Base-by-base conservation (phyloP, 1,284 basidiomycete genomes). In the Moesziomyces globuligerus region DNA sequence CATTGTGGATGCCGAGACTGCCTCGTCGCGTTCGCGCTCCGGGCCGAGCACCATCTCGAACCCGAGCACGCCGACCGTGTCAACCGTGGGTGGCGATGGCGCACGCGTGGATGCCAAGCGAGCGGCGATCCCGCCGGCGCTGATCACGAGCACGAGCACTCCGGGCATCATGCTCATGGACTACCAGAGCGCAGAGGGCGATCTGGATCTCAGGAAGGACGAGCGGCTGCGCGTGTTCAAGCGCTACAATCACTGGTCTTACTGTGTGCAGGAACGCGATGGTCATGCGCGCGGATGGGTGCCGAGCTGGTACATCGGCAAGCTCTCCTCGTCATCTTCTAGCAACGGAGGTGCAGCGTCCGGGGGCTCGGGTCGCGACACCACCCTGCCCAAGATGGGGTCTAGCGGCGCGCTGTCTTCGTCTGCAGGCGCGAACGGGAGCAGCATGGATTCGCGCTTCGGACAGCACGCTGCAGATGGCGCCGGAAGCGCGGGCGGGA, bases 241-340 rank as follows among this genome's bases (percentile, higher is more conserved):
- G 86, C 88, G 80, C 11, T 98, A 97, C 83, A 96, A 96, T 74
- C 92, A 95, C 85, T 96, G 94, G 93, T 93, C 90, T 83, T 94
- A 93, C 83, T 79, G 78, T 44, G 79, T 83, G 11, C 75, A 76
- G 46, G 81, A 83, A 45, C 55, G 72, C 1, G 67, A 65, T n/a
- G 53, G 47, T 7, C 70, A 78, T 40, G 56, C 72, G 10, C 47
- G 81, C 13, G 81, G 78, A 0, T 83, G 81, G 81, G 60, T 82
- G 9, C 81, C 81, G 0, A 74, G 67, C 21, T 83, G 81, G 81
- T 79, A 72, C 46, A 75, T 77, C 32, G 66, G 70, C 42, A 72
- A 72, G 48, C 51, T 72, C 9, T 58, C 62, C 9, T 48, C 65
- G 17, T 50, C 59, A 6, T 46, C 54, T 3, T 48, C 47, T 11